Evolutionary conservation across 164 flowering plant genomes (phyloP).

Genomic region (Aristolochia californica): DNA sequence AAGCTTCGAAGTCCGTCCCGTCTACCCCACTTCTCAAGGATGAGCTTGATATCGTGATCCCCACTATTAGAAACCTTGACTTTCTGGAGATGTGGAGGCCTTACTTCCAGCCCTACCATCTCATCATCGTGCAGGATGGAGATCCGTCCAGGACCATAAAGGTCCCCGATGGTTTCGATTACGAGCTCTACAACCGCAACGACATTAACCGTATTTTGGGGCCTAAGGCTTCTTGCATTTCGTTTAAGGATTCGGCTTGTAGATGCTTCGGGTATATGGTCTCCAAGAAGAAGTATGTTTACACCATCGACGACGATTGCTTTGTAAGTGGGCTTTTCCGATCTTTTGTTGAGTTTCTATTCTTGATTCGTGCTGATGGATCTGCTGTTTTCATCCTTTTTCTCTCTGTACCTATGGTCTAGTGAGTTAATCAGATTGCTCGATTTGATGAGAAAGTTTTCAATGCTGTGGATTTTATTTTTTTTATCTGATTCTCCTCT

Average conservation of each 20-base stretch:
- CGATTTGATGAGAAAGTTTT: no score
- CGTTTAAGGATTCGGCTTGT: constrained; percentile 93
- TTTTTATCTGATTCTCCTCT: no score
- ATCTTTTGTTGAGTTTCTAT: neutral
- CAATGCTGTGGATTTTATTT: no score
- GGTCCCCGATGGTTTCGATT: constrained; percentile 89
- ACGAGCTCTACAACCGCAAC: constrained; percentile 73
- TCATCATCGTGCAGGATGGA: constrained; percentile 81
- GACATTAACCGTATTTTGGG: constrained; percentile 69
- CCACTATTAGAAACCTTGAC: constrained; percentile 74
- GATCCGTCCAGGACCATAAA: constrained; percentile 56
- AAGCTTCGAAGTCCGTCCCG: constrained; percentile 7
- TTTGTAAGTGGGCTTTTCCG: constrained; percentile 39
- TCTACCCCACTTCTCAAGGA: constrained; percentile 50
- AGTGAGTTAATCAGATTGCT: no score
- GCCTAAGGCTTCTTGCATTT: constrained; percentile 72
- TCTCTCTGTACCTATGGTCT: no score
- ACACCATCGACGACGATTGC: constrained; percentile 88
- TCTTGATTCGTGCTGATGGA: no score
- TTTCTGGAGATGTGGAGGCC: constrained; percentile 91
- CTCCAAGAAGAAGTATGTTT: constrained; percentile 86
- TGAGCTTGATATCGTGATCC: constrained; percentile 78
- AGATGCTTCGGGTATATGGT: constrained; percentile 81
- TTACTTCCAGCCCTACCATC: constrained; percentile 57
- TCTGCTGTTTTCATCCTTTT: no score